Base-by-base conservation (phyloP, 768 basidiomycete genomes). In the Cystobasidium tubakii region DNA sequence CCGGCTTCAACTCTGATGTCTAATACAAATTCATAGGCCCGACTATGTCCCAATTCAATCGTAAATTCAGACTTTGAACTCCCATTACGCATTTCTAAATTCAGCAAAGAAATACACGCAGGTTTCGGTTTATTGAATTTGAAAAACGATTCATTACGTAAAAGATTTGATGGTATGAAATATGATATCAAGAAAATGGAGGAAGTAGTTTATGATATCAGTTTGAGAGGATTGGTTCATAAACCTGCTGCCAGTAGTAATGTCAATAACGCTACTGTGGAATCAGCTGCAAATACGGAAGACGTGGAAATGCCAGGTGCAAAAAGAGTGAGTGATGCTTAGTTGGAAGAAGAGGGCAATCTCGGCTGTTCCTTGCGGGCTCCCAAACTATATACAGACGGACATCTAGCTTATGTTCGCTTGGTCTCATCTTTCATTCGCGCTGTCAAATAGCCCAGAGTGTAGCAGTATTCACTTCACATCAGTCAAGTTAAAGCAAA, bases 131-230 rank as follows among this genome's bases (percentile, higher is more conserved):
- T 79, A 10, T 76, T 83, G 23, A 84, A 84, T 70, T 79, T 84
- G 19, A 81, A 83, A 73, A 84, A 84, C 75, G 83, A 84, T 73
- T 79, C 80, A 29, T 76, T 83, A 15, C 73, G 82, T 46, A 80
- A 82, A 31, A 79, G 81, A 33, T 67, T 57, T 43, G 64, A 54
- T 54, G 53, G 66, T 7, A 66, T 67, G 46, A 69, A 55, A 75
- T 84, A 83, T 77, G 83, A 83, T 64, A 76, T 83, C 46, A 83
- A 83, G 79, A 75, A 79, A 53, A 81, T 82, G 42, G 83, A 84
- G 70, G 82, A 83, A 60, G 55, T 65, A 25, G 63, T 65, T 36
- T 65, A 65, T 25, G 63, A 65, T 36, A 65, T 65, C 39, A 42
- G 36, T 27, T 29, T 65, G 13, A 27, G 63, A 34, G 63, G 63